phyloP scores from a whole-genome alignment of 129 eudicot species.

The Flaveria brownii region DNA sequence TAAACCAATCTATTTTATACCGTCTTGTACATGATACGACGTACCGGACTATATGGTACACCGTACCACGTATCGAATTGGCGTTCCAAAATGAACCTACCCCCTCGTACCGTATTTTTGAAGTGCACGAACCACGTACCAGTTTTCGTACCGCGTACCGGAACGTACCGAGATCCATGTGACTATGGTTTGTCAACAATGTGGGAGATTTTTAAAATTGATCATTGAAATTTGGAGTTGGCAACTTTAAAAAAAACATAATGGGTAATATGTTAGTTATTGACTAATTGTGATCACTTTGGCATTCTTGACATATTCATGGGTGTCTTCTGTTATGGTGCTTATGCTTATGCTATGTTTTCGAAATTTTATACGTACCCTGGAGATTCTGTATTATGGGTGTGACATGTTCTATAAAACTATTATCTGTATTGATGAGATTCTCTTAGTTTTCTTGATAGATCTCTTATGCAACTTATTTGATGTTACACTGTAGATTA shows the following conservation, averaged over 20 bases:
- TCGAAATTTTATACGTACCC: background rate
- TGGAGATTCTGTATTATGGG: background rate
- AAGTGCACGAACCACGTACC: too few species aligned
- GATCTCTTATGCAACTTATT: conserved; percentile 10
- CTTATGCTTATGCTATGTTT: conserved; percentile 10
- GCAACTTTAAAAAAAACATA: background rate
- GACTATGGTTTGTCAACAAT: background rate
- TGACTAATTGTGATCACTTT: background rate
- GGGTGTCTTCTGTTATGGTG: conserved; percentile 8
- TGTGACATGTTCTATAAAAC: too few species aligned
- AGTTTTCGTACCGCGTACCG: too few species aligned
- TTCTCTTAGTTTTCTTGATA: background rate
- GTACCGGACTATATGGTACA: too few species aligned
- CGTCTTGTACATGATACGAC: too few species aligned
- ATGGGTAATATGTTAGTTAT: background rate
- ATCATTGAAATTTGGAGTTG: background rate
- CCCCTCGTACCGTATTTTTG: too few species aligned
- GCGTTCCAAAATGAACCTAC: too few species aligned
- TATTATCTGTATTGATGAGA: background rate
- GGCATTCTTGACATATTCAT: background rate
- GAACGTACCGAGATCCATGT: too few species aligned
- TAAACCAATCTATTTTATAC: too few species aligned
- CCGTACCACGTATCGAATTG: too few species aligned
- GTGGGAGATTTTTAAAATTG: background rate
- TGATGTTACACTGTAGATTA: conserved; percentile 51